phyloP scores from a whole-genome alignment of 106 monocot genomes.

The Dendrobium officinale region DNA sequence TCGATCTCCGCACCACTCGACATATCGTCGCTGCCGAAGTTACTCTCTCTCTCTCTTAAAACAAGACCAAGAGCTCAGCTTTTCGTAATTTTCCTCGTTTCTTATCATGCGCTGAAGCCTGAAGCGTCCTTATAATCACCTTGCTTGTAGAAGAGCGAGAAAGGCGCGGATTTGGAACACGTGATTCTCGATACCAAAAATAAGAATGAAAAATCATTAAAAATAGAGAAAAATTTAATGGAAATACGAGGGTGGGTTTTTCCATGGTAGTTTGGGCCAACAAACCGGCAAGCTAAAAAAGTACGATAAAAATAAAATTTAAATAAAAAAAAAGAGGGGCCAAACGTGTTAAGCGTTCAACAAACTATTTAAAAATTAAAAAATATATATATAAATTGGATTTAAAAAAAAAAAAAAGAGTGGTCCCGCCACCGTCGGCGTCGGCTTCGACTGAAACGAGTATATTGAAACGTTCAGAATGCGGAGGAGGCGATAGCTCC shows the following conservation, averaged over 20 bases:
- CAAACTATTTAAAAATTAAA: too few relatives aligned
- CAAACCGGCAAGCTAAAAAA: neutral
- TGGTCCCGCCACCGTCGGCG: too few relatives aligned
- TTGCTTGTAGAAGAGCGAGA: neutral
- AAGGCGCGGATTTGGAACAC: neutral
- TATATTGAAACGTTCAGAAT: too few relatives aligned
- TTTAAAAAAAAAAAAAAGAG: too few relatives aligned
- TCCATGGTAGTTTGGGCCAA: neutral
- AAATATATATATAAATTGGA: too few relatives aligned
- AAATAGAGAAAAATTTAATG: too few relatives aligned
- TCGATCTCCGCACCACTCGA: neutral
- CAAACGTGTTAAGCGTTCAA: too few relatives aligned
- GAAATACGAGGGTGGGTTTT: neutral
- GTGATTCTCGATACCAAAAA: neutral
- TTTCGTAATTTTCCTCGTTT: neutral
- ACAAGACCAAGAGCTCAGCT: too few relatives aligned
- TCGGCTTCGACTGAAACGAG: too few relatives aligned
- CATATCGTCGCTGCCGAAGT: neutral
- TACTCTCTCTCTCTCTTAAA: neutral
- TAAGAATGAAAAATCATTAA: too few relatives aligned
- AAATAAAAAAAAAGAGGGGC: too few relatives aligned
- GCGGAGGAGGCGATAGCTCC: too few relatives aligned
- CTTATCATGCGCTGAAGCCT: neutral
- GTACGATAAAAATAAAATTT: neutral
- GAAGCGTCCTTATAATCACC: neutral